A percentile compares a stretch with the other conserved stretches of the same genome.
Evolutionary conservation across 2,329 filamentous ascomycete species (phyloP).

Genomic region (Aspergillus pseudonomiae): DNA sequence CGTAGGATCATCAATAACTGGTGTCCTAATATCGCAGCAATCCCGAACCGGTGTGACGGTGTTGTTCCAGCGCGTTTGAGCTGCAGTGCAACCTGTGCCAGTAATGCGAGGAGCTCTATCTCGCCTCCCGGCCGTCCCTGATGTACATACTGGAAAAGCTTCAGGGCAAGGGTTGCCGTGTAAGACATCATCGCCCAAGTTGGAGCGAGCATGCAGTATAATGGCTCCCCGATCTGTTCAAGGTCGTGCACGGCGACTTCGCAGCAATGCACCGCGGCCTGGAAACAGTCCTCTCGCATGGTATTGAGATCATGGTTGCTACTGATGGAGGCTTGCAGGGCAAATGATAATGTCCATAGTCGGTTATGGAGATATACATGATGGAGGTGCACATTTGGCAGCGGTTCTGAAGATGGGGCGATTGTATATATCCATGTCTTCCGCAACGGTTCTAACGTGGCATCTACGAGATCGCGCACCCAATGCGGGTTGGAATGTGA

Average conservation of each 20-base stretch:
- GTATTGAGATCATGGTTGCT: conserved; percentile 16
- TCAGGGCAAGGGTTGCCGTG: conserved; percentile 29
- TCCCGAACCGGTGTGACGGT: conserved; percentile 32
- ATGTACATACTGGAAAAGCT: conserved; percentile 28
- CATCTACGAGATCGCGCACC: conserved; percentile 28
- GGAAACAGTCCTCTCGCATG: conserved; percentile 33
- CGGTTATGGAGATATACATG: conserved; percentile 33
- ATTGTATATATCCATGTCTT: conserved; percentile 21
- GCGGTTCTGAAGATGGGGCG: conserved; percentile 13
- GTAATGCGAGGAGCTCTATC: conserved; percentile 29
- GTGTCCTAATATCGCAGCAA: conserved; percentile 33
- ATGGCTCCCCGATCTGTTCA: conserved; percentile 26
- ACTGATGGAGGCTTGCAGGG: conserved; percentile 20
- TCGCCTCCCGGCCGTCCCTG: conserved; percentile 21
- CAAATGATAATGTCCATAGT: conserved; percentile 33
- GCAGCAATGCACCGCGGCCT: conserved; percentile 30
- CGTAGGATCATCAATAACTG: conserved; percentile 32
- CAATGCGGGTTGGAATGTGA: conserved; percentile 26
- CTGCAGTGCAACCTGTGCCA: conserved; percentile 30
- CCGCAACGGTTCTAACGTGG: conserved; percentile 26
- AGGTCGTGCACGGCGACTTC: conserved; percentile 32
- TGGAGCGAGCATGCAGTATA: conserved; percentile 37
- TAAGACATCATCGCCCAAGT: conserved; percentile 39
- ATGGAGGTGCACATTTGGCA: conserved; percentile 23
- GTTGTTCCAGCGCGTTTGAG: conserved; percentile 31